Base-by-base conservation (phyloP, 768 basidiomycete genomes). In the Trametes meyenii region DNA sequence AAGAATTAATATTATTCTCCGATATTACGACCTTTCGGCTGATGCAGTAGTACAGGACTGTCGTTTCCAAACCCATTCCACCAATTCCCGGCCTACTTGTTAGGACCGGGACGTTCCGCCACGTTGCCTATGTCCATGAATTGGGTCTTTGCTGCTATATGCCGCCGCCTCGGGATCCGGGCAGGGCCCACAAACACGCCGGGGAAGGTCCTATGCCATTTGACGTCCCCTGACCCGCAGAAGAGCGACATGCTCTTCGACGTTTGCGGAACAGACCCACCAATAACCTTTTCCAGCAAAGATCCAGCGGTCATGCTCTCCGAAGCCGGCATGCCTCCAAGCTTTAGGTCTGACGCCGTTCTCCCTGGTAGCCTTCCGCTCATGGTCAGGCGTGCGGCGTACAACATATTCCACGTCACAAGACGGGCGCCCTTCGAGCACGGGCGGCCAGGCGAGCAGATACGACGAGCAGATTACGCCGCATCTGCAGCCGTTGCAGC, bases 121-220 rank as follows among this genome's bases (percentile, higher is more conserved):
- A 81, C 84, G 0, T 78, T 88, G 45, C 86, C 87, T 0, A 81
- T 89, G 50, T 85, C 84, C 12, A 74, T 88, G 44, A 81, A 81
- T 40, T 85, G 83, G 71, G 68, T 86, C 23, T 89, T 86, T 61
- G 78, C 83, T 13, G 78, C 80, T 17, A 72, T 89, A 45, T 79
- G 79, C 17, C 76, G 78, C 16, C 78, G 83, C 36, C 69, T 88
- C 0, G 83, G 80, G 24, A 74, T 88, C 17, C 63, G 69, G 8
- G 85, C 85, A 0, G 76, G 75, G 4, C 86, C 87, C 0, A 70
- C 85, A 17, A 79, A 84, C 65, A 85, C 85, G 57, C 88, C 87
- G 5, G 71, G 73, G 10, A 78, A 77, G 52, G 86, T 89, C 14
- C 67, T 87, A 36, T 84, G 77, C 13, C 75, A 84, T 55, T 78